A percentile compares a stretch with the other conserved stretches of the same genome.
phyloP scores from a whole-genome alignment of 169 alveolate genomes.

The Plasmodium adleri region DNA sequence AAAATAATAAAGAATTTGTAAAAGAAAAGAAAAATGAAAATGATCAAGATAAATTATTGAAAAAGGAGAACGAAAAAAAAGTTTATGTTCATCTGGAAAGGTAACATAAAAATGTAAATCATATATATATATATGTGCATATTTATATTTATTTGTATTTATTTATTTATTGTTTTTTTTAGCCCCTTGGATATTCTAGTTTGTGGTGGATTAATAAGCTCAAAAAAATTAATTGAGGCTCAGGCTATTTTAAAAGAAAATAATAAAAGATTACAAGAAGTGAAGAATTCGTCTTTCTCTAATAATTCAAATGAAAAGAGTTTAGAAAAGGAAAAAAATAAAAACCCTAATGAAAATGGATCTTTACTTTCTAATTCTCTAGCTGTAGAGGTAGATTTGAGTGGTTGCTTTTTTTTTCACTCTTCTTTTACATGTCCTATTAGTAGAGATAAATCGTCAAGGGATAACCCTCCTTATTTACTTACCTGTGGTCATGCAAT shows the following conservation, averaged over 20 bases:
- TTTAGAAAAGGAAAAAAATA: slow-evolving; percentile 37
- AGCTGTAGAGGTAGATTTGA: slow-evolving; percentile 78
- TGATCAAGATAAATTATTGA: slow-evolving; percentile 1
- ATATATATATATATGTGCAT: not conserved
- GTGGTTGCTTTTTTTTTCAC: slow-evolving; percentile 78
- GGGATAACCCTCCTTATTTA: slow-evolving; percentile 71
- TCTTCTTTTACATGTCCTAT: slow-evolving; percentile 80
- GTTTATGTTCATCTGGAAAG: slow-evolving; percentile 57
- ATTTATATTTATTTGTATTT: not conserved
- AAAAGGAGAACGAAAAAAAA: slow-evolving; percentile 39
- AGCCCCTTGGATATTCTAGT: slow-evolving; percentile 75
- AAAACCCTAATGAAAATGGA: slow-evolving; percentile 20
- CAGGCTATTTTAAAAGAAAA: slow-evolving; percentile 65
- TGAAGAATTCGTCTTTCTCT: slow-evolving; percentile 8
- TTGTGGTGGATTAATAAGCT: slow-evolving; percentile 78
- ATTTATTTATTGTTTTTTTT: slow-evolving; percentile 9
- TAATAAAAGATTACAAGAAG: slow-evolving; percentile 63
- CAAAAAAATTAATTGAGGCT: slow-evolving; percentile 76
- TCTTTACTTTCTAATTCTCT: slow-evolving; percentile 37
- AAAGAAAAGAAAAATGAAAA: slow-evolving; percentile 17
- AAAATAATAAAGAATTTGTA: not conserved
- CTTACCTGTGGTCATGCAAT: slow-evolving; percentile 80
- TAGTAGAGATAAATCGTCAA: slow-evolving; percentile 76
- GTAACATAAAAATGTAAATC: slow-evolving; percentile 20
- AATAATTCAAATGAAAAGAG: slow-evolving; percentile 5